Conservation (phyloP, 106 monocot species). For the Narthecium ossifragum region DNA sequence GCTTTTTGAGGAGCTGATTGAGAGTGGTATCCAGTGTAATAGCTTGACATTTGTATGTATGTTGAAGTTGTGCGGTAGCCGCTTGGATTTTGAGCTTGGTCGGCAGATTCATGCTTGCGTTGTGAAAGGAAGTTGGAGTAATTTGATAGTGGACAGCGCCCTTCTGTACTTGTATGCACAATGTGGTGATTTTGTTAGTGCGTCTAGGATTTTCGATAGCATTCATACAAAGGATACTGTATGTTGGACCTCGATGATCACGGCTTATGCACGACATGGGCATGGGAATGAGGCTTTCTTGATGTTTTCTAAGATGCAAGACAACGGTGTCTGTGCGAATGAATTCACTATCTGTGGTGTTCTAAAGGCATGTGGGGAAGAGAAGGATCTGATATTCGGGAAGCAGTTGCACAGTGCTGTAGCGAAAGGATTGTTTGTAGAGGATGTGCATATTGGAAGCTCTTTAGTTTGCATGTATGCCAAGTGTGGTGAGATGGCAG, state of each 20-base stretch:
- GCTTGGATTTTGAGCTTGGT: conserved; percentile 51
- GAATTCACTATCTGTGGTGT: conserved; percentile 79
- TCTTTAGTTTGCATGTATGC: conserved; percentile 73
- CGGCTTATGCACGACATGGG: conserved; percentile 53
- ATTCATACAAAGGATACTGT: conserved; percentile 56
- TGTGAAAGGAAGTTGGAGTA: conserved; percentile 55
- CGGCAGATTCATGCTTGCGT: conserved; percentile 64
- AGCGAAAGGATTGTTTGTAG: conserved; percentile 40
- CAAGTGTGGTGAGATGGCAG: conserved; percentile 46
- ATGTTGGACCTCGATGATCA: conserved; percentile 78
- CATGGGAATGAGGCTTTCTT: conserved; percentile 37
- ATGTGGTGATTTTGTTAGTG: conserved; percentile 39
- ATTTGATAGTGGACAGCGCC: conserved; percentile 74
- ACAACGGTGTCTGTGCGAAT: conserved; percentile 43
- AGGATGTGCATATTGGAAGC: conserved; percentile 66
- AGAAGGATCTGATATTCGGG: conserved; percentile 52
- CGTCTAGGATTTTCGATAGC: conserved; percentile 34
- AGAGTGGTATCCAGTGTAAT: conserved; percentile 32
- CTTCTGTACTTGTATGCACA: conserved; percentile 62
- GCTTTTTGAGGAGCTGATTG: conserved; percentile 41
- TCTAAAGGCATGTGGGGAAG: conserved; percentile 74
- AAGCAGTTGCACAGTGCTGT: conserved; percentile 71
- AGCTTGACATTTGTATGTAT: conserved; percentile 71
- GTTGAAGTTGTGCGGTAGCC: conserved; percentile 59
- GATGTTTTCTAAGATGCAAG: conserved; percentile 61